Evolutionary conservation across 768 basidiomycete genomes (phyloP).

Genomic region (Mycena leptocephala): DNA sequence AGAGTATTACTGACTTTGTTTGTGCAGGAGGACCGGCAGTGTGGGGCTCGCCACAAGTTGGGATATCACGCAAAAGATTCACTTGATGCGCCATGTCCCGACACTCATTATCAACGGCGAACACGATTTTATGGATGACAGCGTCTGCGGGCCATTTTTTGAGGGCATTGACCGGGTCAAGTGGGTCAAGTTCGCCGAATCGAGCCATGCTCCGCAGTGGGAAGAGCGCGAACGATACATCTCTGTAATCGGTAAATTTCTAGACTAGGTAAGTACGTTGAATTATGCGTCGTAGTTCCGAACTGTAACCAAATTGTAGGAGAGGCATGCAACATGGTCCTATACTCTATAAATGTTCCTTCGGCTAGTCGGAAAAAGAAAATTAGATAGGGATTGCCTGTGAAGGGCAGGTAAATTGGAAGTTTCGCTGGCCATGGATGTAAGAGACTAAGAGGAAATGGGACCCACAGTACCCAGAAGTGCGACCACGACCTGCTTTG

Average conservation of each 20-base stretch:
- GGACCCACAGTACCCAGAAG: too few species aligned
- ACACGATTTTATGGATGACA: slow-evolving; percentile 58
- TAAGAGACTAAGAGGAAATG: too few species aligned
- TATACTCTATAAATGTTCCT: too few species aligned
- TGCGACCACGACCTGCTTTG: too few species aligned
- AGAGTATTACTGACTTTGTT: not conserved
- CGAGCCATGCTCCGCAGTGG: slow-evolving; percentile 49
- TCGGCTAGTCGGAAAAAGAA: too few species aligned
- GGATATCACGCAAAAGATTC: slow-evolving; percentile 43
- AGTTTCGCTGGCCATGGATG: too few species aligned
- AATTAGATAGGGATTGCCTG: too few species aligned
- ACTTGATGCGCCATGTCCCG: slow-evolving; percentile 43
- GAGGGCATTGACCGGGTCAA: slow-evolving; percentile 45
- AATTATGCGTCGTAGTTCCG: too few species aligned
- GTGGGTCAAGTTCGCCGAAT: slow-evolving; percentile 50
- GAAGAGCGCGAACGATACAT: slow-evolving; percentile 52
- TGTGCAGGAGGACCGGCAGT: slow-evolving; percentile 44
- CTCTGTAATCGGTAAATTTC: slow-evolving; percentile 44
- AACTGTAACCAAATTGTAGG: too few species aligned
- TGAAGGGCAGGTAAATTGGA: too few species aligned
- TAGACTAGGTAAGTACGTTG: too few species aligned
- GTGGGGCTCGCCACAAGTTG: slow-evolving; percentile 47
- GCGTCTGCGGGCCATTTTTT: slow-evolving; percentile 51
- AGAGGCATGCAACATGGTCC: too few species aligned
- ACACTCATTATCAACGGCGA: slow-evolving; percentile 54